phyloP scores from a whole-genome alignment of 345 rosid species.

The Aethionema arabicum region DNA sequence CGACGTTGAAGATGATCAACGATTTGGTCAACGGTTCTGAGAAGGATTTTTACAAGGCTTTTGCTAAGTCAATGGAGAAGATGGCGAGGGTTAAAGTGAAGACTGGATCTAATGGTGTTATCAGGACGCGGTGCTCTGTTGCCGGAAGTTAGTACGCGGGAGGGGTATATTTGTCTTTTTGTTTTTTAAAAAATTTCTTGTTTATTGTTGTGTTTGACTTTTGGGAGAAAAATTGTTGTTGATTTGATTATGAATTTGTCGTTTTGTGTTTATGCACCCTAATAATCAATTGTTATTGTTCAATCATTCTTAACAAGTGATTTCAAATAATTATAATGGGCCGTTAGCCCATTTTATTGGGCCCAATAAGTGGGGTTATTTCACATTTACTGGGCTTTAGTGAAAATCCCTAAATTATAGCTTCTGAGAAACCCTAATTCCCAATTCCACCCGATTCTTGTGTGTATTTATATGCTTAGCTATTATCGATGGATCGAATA shows the following conservation, averaged over 20 bases:
- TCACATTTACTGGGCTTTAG: not conserved
- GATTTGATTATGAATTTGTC: too few species aligned
- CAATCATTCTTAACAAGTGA: too few species aligned
- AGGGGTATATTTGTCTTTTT: too few species aligned
- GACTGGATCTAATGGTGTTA: constrained; percentile 65
- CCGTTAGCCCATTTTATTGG: not conserved
- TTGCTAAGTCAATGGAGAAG: constrained; percentile 74
- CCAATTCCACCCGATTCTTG: constrained; percentile 1
- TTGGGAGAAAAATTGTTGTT: too few species aligned
- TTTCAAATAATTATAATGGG: not conserved
- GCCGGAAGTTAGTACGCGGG: constrained; percentile 45
- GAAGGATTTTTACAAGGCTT: constrained; percentile 51
- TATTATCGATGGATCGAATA: not conserved
- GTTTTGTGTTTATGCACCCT: too few species aligned
- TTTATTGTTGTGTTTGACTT: too few species aligned
- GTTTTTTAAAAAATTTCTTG: too few species aligned
- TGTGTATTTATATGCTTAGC: constrained; percentile 19
- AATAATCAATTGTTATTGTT: too few species aligned
- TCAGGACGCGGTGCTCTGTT: constrained; percentile 66
- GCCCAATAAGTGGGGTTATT: not conserved
- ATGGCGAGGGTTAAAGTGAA: constrained; percentile 66
- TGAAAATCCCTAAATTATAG: not conserved
- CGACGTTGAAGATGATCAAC: constrained; percentile 44
- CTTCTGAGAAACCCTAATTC: constrained; percentile 29
- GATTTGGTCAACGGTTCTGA: constrained; percentile 53